Evolutionary conservation across 257 asterid species (phyloP).

Genomic region (Fraxinus quadrangulata): DNA sequence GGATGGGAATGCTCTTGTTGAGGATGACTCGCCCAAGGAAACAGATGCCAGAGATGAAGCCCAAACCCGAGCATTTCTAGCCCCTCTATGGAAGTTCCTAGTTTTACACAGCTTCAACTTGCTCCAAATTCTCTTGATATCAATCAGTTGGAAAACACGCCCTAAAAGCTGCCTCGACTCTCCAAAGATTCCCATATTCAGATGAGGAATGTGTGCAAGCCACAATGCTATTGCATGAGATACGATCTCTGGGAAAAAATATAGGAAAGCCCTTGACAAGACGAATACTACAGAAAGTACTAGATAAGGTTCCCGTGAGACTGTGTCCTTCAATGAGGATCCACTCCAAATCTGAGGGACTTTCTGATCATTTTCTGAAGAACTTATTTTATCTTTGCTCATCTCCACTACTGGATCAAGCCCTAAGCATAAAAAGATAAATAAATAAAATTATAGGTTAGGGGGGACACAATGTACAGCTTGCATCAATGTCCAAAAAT

Average conservation of each 20-base stretch:
- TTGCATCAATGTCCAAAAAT: slow-evolving; percentile 1
- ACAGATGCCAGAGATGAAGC: slow-evolving; percentile 80
- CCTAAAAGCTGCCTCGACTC: slow-evolving; percentile 64
- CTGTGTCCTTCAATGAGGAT: slow-evolving; percentile 37
- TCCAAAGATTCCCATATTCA: slow-evolving; percentile 58
- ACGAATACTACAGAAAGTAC: slow-evolving; percentile 47
- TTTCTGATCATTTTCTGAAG: slow-evolving; percentile 19
- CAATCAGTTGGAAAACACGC: slow-evolving; percentile 55
- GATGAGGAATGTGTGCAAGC: slow-evolving; percentile 57
- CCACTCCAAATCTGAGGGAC: slow-evolving; percentile 30
- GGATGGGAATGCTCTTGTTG: slow-evolving; percentile 45
- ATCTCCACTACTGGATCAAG: slow-evolving; percentile 45
- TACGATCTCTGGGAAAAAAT: slow-evolving; percentile 45
- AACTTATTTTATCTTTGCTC: slow-evolving; percentile 32
- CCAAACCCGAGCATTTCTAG: slow-evolving; percentile 76
- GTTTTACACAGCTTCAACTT: slow-evolving; percentile 58
- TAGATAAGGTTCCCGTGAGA: slow-evolving; percentile 48
- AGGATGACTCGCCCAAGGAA: slow-evolving; percentile 59
- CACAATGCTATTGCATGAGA: slow-evolving; percentile 46
- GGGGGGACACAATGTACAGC: slow-evolving; percentile 3
- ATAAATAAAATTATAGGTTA: slow-evolving; percentile 12
- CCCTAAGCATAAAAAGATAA: slow-evolving; percentile 32
- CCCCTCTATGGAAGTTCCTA: slow-evolving; percentile 65
- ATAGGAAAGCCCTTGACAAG: slow-evolving; percentile 42
- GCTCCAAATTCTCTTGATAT: slow-evolving; percentile 62